Percentiles rank a stretch among this genome's conserved stretches.
phyloP scores from a whole-genome alignment of 129 eudicot genomes.

The Flaveria robusta region DNA sequence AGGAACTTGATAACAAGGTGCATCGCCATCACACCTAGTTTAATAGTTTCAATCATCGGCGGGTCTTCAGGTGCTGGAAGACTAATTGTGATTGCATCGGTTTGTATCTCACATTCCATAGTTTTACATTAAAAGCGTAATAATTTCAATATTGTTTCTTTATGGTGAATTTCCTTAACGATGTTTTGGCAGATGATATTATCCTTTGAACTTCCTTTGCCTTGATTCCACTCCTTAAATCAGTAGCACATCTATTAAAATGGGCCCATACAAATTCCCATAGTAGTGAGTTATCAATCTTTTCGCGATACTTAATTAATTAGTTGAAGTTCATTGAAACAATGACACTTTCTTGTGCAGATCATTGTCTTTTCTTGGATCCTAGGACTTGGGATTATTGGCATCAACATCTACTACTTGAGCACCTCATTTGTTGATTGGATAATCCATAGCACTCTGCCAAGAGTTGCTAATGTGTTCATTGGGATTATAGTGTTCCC shows the following conservation, averaged over 20 bases:
- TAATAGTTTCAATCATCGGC: slow-evolving; percentile 70
- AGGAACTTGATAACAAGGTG: slow-evolving; percentile 75
- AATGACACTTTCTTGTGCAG: slow-evolving; percentile 30
- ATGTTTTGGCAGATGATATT: slow-evolving; percentile 63
- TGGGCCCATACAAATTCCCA: slow-evolving; percentile 80
- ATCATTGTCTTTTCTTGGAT: slow-evolving; percentile 72
- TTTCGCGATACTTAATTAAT: neutral
- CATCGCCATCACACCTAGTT: slow-evolving; percentile 74
- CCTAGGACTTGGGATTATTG: slow-evolving; percentile 75
- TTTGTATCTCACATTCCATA: slow-evolving; percentile 25
- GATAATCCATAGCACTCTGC: slow-evolving; percentile 64
- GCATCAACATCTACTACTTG: slow-evolving; percentile 80
- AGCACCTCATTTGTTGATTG: slow-evolving; percentile 69
- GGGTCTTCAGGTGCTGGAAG: slow-evolving; percentile 80
- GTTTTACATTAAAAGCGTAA: neutral
- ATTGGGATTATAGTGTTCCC: slow-evolving; percentile 78
- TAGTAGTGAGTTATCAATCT: slow-evolving; percentile 39
- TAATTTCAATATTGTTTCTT: neutral
- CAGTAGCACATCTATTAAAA: slow-evolving; percentile 67
- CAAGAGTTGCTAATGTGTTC: slow-evolving; percentile 70
- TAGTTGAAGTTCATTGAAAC: neutral
- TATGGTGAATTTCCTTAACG: neutral
- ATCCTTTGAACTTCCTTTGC: slow-evolving; percentile 85
- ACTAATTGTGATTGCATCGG: slow-evolving; percentile 76
- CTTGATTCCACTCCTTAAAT: slow-evolving; percentile 78